These are phyloP conservation scores for Hevea brasiliensis DNA, from an alignment of 345 rosid genomes.

Conservation along the genomic window DNA sequence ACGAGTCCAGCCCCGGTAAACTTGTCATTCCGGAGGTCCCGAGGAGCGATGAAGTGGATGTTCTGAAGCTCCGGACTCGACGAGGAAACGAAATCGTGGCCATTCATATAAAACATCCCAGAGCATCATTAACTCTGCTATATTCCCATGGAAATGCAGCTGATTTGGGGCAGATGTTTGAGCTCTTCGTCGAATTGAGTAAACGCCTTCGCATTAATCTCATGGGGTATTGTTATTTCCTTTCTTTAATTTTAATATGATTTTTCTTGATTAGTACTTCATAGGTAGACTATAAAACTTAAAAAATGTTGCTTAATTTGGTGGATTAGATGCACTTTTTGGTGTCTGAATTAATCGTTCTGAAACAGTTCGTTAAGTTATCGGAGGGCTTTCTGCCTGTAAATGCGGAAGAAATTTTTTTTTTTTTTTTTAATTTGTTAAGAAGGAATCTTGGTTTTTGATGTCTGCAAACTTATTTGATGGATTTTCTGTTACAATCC, in stretches of 20 bases:
- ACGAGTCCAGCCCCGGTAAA: conserved; percentile 45
- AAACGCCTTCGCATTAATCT: conserved; percentile 82
- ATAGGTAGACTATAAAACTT: background rate
- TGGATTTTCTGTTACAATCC: background rate
- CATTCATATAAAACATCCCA: conserved; percentile 67
- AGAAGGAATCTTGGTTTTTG: background rate
- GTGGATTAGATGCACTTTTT: background rate
- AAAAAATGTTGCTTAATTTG: conserved; percentile 8
- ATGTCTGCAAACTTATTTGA: background rate
- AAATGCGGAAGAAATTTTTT: background rate
- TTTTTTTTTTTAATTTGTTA: background rate
- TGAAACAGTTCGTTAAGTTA: background rate
- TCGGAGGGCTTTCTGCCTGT: background rate
- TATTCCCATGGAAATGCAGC: conserved; percentile 99
- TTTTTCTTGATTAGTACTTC: background rate
- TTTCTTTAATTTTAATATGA: background rate
- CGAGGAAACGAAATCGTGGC: conserved; percentile 81
- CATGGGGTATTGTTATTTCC: conserved; percentile 62
- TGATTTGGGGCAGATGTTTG: conserved; percentile 91
- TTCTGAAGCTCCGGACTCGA: conserved; percentile 73
- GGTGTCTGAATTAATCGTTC: background rate
- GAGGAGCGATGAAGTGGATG: conserved; percentile 62
- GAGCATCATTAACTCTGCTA: conserved; percentile 66
- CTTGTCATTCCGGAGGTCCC: conserved; percentile 60
- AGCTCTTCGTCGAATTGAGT: conserved; percentile 83